phyloP scores from a whole-genome alignment of 2,329 filamentous ascomycete species.

The Parafenestella ontariensis region DNA sequence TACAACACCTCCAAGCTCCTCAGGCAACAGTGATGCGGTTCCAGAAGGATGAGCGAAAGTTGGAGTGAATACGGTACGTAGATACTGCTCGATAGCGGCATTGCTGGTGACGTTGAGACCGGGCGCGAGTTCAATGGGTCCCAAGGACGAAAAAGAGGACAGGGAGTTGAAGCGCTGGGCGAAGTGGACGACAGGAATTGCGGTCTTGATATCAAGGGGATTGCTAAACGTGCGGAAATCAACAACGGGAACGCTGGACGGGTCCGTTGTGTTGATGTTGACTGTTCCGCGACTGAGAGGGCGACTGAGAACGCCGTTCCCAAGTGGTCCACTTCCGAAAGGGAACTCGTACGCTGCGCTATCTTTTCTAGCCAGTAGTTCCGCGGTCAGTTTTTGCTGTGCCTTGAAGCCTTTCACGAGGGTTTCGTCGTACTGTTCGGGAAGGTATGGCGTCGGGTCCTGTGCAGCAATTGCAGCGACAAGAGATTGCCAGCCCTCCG shows the following conservation, averaged over 20 bases:
- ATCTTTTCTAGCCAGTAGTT: slow-evolving; percentile 22
- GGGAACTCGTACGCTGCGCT: slow-evolving; percentile 32
- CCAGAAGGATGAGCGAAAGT: slow-evolving; percentile 23
- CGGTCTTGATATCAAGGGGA: slow-evolving; percentile 37
- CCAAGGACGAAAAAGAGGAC: slow-evolving; percentile 15
- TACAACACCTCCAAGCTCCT: slow-evolving; percentile 31
- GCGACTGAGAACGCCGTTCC: slow-evolving; percentile 12
- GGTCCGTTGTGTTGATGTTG: slow-evolving; percentile 38
- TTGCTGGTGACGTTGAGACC: slow-evolving; percentile 21
- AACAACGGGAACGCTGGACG: slow-evolving; percentile 30
- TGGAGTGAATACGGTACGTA: background rate
- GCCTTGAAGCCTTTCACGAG: slow-evolving; percentile 13
- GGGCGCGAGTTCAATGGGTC: slow-evolving; percentile 20
- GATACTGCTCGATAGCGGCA: background rate
- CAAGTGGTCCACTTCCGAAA: slow-evolving; percentile 15
- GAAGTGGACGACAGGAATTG: slow-evolving; percentile 34
- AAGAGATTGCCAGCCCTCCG: slow-evolving; percentile 6
- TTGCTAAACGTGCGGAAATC: slow-evolving; percentile 42
- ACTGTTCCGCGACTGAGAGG: slow-evolving; percentile 46
- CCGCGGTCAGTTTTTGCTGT: slow-evolving; percentile 28
- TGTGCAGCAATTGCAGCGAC: slow-evolving; percentile 14
- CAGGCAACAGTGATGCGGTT: slow-evolving; percentile 27
- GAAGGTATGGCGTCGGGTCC: slow-evolving; percentile 15
- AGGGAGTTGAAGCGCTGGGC: slow-evolving; percentile 26
- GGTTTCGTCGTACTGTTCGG: slow-evolving; percentile 5